A percentile compares a stretch with the other conserved stretches of the same genome.
Conservation (phyloP, 495 filamentous ascomycete genomes). For the Podospora conica region DNA sequence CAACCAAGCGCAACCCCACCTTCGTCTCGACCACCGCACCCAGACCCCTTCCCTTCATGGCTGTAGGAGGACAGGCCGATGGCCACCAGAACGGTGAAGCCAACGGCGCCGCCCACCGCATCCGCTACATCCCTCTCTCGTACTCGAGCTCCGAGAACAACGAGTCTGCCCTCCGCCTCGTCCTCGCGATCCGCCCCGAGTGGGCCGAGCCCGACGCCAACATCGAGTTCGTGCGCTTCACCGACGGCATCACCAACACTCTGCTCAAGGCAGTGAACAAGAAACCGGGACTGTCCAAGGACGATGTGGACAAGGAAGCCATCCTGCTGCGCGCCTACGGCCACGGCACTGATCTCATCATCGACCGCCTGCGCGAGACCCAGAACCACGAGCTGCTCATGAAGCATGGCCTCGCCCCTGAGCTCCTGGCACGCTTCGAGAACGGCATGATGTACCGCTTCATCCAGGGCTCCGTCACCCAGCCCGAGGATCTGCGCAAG, state of each 20-base stretch:
- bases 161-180: conserved; percentile 67
- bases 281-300: conserved; percentile 65
- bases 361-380: conserved; percentile 86
- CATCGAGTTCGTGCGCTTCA: conserved; percentile 88
- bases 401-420: conserved; percentile 71
- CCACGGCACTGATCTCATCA: conserved; percentile 86
- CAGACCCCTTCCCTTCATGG: conserved; percentile 15
- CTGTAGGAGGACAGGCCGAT: conserved; percentile 23
- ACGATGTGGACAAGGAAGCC: conserved; percentile 77
- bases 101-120: conserved; percentile 25
- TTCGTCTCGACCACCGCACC: background rate
- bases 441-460: conserved; percentile 96
- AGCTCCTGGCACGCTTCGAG: conserved; percentile 84
- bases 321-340: conserved; percentile 92
- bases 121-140: conserved; percentile 60
- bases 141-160: conserved; percentile 72
- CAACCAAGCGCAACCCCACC: background rate
- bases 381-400: conserved; percentile 65
- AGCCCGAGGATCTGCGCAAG: conserved; percentile 68
- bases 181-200: conserved; percentile 73
- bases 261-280: conserved; percentile 82
- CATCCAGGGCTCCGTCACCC: conserved; percentile 71
- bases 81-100: conserved; percentile 16
- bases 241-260: conserved; percentile 97
- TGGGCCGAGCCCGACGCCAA: conserved; percentile 70